Evolutionary conservation across 2,329 filamentous ascomycete species (phyloP).

Genomic region (Cordyceps tenuipes): DNA sequence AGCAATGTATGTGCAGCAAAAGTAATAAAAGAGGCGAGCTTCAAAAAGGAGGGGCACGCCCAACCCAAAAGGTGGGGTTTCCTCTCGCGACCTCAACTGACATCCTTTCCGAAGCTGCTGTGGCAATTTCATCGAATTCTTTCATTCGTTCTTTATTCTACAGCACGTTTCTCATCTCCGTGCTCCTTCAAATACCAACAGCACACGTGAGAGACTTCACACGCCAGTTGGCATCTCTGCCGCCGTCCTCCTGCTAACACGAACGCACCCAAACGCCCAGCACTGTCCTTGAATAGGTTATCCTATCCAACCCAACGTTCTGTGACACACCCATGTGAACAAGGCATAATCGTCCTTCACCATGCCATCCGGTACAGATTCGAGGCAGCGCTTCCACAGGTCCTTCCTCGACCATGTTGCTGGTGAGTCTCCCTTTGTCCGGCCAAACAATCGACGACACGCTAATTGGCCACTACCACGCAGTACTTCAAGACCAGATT

Average conservation of each 20-base stretch:
- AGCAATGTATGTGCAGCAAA: slow-evolving; percentile 2
- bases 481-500: slow-evolving; percentile 73
- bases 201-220: not conserved
- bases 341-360: not conserved
- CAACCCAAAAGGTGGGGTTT: slow-evolving; percentile 8
- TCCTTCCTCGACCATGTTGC: slow-evolving; percentile 72
- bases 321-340: too few species aligned
- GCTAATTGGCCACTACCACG: not conserved
- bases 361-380: slow-evolving; percentile 22
- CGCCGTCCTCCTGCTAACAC: not conserved
- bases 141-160: not conserved
- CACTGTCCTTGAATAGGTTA: not conserved
- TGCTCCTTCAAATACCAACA: not conserved
- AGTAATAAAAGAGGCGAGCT: not conserved
- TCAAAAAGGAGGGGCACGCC: slow-evolving; percentile 8
- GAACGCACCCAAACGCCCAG: not conserved
- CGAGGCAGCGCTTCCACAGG: slow-evolving; percentile 73
- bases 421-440: slow-evolving; percentile 38
- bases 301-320: not conserved
- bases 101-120: not conserved
- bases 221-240: not conserved
- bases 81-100: not conserved
- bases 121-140: not conserved
- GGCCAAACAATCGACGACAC: not conserved
- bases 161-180: not conserved